Percentiles rank a stretch among this genome's conserved stretches.
Conservation (phyloP, 1,284 basidiomycete species). For the Cystobasidiaceae sp. region DNA sequence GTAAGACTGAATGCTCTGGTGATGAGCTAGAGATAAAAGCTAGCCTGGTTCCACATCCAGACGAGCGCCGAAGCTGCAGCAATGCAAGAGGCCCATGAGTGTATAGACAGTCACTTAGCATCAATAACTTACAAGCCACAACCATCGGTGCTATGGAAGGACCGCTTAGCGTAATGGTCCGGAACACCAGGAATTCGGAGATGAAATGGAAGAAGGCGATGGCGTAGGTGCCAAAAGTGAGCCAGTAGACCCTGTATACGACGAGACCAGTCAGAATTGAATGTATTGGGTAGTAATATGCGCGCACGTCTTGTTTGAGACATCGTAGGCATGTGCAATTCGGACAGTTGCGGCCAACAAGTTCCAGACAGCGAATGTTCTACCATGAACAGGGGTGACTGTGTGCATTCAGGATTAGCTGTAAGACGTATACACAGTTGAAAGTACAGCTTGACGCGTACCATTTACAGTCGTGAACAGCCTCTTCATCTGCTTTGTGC, state of each 20-base stretch:
- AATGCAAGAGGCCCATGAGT: not conserved
- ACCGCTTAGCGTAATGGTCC: conserved; percentile 61
- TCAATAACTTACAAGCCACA: conserved; percentile 66
- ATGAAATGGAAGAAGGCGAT: conserved; percentile 84
- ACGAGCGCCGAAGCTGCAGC: conserved; percentile 60
- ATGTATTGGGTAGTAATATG: not conserved
- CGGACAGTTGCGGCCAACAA: conserved; percentile 74
- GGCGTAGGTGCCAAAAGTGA: conserved; percentile 80
- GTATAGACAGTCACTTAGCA: not conserved
- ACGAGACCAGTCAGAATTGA: conserved; percentile 1
- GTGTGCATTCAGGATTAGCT: conserved; percentile 15
- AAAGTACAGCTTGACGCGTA: not conserved
- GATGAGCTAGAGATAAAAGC: conserved; percentile 15
- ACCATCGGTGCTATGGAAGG: conserved; percentile 71
- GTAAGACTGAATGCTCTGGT: no score
- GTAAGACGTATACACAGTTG: not conserved
- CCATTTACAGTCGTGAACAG: conserved; percentile 58
- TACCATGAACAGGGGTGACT: conserved; percentile 79
- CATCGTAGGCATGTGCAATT: conserved; percentile 77
- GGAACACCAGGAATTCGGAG: conserved; percentile 77
- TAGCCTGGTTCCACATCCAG: conserved; percentile 59
- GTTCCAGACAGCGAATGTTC: conserved; percentile 84
- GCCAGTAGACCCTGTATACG: conserved; percentile 67
- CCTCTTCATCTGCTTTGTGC: conserved; percentile 66
- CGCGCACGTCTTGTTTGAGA: conserved; percentile 67